Evolutionary conservation across 208 protist genomes (phyloP).

Genomic region (Herpetomonas tarakana): DNA sequence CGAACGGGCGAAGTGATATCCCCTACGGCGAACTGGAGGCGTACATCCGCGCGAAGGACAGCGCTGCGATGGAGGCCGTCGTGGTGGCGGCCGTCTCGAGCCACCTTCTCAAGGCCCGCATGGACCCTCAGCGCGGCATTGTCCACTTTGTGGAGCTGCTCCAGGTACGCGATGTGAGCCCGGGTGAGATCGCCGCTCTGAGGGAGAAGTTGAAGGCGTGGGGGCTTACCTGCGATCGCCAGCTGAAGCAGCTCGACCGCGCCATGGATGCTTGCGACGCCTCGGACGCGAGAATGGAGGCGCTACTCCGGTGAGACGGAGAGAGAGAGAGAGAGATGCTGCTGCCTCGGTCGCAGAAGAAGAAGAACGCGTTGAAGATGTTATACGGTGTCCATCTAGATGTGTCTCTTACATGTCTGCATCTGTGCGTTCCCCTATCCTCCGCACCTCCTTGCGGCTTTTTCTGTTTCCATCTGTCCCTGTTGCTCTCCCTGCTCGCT

Average conservation of each 20-base stretch:
- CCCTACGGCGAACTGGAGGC: constrained; percentile 21
- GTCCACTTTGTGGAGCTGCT: constrained; percentile 36
- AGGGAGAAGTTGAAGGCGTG: constrained; percentile 30
- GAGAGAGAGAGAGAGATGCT: no score
- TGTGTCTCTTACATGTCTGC: no score
- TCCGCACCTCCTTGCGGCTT: no score
- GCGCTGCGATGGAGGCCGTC: constrained; percentile 32
- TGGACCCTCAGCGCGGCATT: constrained; percentile 32
- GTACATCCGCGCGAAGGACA: constrained; percentile 12
- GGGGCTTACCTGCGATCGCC: constrained; percentile 20
- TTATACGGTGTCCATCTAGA: no score
- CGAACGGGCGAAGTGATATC: constrained; percentile 14
- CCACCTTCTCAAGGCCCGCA: constrained; percentile 34
- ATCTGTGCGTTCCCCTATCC: no score
- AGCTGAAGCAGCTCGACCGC: constrained; percentile 27
- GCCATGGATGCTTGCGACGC: constrained; percentile 8
- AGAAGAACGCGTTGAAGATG: no score
- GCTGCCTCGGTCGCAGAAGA: no score
- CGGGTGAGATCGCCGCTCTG: constrained; percentile 22
- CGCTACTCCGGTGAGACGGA: no score
- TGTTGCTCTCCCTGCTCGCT: no score
- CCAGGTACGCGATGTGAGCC: constrained; percentile 32
- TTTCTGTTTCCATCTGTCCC: no score
- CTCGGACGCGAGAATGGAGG: not conserved
- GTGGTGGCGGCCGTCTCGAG: constrained; percentile 44